These are phyloP conservation scores for Sarocladium brachiariae DNA, from an alignment of 2,329 filamentous ascomycete species.

Conservation along the genomic window DNA sequence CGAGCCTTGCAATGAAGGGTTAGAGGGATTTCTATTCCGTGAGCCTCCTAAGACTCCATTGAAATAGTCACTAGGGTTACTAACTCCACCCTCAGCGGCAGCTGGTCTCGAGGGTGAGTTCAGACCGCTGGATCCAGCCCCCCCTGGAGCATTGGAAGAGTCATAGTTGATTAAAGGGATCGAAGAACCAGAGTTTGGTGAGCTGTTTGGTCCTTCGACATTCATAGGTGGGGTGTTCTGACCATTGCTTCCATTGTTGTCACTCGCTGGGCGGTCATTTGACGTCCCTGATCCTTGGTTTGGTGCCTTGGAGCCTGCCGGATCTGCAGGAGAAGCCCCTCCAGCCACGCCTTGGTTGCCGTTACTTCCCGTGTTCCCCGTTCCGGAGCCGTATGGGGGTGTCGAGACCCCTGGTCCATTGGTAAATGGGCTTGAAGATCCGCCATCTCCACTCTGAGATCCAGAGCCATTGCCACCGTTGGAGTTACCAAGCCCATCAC, in stretches of 20 bases:
- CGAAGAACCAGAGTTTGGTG: neutral
- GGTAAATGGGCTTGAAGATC: neutral
- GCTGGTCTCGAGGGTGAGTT: neutral
- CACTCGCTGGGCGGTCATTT: neutral
- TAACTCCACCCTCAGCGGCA: neutral
- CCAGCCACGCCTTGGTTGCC: neutral
- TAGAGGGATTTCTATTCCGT: neutral
- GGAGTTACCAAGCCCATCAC: too few relatives aligned
- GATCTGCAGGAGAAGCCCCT: neutral
- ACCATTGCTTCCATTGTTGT: neutral
- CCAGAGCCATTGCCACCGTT: neutral
- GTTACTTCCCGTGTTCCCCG: neutral
- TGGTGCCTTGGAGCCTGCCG: neutral
- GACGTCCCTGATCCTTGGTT: neutral
- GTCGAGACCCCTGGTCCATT: neutral
- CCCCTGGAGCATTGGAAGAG: neutral
- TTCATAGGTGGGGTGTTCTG: neutral
- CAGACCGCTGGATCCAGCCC: neutral
- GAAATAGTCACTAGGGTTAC: neutral
- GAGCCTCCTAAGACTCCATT: neutral
- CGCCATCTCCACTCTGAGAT: neutral
- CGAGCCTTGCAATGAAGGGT: neutral
- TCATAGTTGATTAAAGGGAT: neutral
- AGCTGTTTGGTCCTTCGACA: neutral
- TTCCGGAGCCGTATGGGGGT: neutral